These are phyloP conservation scores for Pilaira anomala DNA, from an alignment of 192 early-diverging fungal species.

Conservation along the genomic window DNA sequence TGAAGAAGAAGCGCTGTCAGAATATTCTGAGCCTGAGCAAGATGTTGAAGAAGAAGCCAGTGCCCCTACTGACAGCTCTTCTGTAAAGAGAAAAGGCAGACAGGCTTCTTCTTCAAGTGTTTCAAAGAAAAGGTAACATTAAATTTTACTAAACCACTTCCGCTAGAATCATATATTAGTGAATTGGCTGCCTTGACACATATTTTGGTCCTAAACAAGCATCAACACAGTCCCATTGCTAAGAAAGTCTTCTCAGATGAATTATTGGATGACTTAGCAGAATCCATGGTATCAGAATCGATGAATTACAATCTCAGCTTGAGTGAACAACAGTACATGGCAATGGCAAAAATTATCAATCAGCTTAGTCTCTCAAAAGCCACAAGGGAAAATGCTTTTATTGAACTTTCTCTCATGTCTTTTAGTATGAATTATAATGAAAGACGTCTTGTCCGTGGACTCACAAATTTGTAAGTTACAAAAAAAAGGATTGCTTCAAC, in stretches of 20 bases:
- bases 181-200: slow-evolving; percentile 7
- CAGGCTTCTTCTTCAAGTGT: too few species aligned
- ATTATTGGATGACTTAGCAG: not conserved
- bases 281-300: not conserved
- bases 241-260: not conserved
- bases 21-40: too few species aligned
- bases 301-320: not conserved
- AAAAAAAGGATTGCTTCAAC: not conserved
- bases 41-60: too few species aligned
- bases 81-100: too few species aligned
- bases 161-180: slow-evolving; percentile 1
- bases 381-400: slow-evolving; percentile 10
- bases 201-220: not conserved
- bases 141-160: not conserved
- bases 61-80: too few species aligned
- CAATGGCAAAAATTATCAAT: not conserved
- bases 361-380: not conserved
- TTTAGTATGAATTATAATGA: slow-evolving; percentile 4
- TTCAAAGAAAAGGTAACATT: too few species aligned
- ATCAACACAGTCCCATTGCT: slow-evolving; percentile 5
- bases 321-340: slow-evolving; percentile 1
- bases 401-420: not conserved
- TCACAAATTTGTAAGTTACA: slow-evolving; percentile 9
- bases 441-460: slow-evolving; percentile 2
- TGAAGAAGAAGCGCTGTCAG: too few species aligned